Evolutionary conservation across 176 grass and related monocot species (phyloP), one percentile per base, ranked within the genome.

Genomic region (Lolium multiflorum): DNA sequence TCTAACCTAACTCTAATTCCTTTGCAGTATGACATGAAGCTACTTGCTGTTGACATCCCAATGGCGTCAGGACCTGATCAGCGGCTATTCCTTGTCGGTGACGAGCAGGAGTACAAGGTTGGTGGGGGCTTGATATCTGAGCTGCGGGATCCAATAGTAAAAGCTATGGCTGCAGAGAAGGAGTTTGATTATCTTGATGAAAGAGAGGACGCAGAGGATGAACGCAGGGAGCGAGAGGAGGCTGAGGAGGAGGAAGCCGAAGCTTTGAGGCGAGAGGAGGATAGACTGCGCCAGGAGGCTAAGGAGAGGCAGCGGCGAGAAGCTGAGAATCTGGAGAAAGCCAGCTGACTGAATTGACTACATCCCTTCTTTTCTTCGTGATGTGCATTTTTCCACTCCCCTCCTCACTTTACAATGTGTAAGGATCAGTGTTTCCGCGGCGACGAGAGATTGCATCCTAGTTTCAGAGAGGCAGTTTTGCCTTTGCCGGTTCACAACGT

Each of bases 41-140:
- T 98, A 65, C 92, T 98, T 14, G 92, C 97, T 50, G 92, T 96
- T 84, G 97, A 96, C 74, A 98, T 98, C 80, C 93, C 97, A 50
- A 96, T 98, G 94, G 97, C 82, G 16, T 62, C 97, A 60, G 97
- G 94, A 7, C 91, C 94, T 70, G 94, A 98, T 65, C 97, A 98
- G 74, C 84, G 90, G 63, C 2, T 98, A 72, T 98, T 94, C 51
- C 81, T 96, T 52, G 76, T 91, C 0, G 94, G 97, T 9, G 94
- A 98, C 28, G 94, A 92, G 39, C 71, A 98, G 78, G 97, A 98
- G 91, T 98, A 98, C 88, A 92, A 88, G 85, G 91, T 98, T 14
- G 97, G 97, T 4, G 97, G 97, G 22, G 92, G 97, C 20, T 94
- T 98, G 80, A 98, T 98, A 89, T 92, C 90, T 20, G 94, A 98